A percentile compares a stretch with the other conserved stretches of the same genome.
phyloP scores from a whole-genome alignment of 306 rosid genomes.

The Fragaria ananassa region DNA sequence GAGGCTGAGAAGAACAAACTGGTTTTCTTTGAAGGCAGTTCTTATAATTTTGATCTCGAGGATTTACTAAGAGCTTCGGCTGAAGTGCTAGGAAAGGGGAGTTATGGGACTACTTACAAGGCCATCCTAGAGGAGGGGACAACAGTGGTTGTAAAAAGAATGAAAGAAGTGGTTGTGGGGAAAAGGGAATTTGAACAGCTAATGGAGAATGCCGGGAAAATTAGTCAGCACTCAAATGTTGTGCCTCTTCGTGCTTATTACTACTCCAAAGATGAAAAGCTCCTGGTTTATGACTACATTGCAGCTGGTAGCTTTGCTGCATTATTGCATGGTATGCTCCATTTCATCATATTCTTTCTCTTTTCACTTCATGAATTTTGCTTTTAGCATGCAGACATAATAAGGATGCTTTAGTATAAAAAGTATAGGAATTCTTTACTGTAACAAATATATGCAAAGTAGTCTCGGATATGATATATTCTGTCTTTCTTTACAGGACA shows the following conservation, averaged over 20 bases:
- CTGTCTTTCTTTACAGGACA: slow-evolving; percentile 46
- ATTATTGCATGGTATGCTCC: slow-evolving; percentile 62
- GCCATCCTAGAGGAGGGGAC: slow-evolving; percentile 77
- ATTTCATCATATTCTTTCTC: background rate
- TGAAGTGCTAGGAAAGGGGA: slow-evolving; percentile 80
- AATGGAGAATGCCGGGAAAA: slow-evolving; percentile 55
- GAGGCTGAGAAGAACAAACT: slow-evolving; percentile 67
- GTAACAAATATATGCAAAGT: background rate
- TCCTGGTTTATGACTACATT: slow-evolving; percentile 61
- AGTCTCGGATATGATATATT: background rate
- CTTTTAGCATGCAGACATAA: background rate
- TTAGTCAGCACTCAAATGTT: slow-evolving; percentile 62
- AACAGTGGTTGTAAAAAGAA: slow-evolving; percentile 66
- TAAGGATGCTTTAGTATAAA: background rate
- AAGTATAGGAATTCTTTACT: background rate
- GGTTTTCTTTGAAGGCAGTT: slow-evolving; percentile 55
- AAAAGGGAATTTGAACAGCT: slow-evolving; percentile 76
- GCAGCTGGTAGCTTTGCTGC: slow-evolving; percentile 51
- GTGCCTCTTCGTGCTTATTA: slow-evolving; percentile 67
- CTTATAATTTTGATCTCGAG: slow-evolving; percentile 68
- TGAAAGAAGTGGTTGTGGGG: slow-evolving; percentile 57
- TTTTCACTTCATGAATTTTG: background rate
- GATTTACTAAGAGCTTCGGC: slow-evolving; percentile 82
- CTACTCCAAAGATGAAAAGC: slow-evolving; percentile 76
- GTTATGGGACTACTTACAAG: slow-evolving; percentile 74